Base-by-base conservation (phyloP, 2,329 filamentous ascomycete genomes). In the Exserohilum rostratum region DNA sequence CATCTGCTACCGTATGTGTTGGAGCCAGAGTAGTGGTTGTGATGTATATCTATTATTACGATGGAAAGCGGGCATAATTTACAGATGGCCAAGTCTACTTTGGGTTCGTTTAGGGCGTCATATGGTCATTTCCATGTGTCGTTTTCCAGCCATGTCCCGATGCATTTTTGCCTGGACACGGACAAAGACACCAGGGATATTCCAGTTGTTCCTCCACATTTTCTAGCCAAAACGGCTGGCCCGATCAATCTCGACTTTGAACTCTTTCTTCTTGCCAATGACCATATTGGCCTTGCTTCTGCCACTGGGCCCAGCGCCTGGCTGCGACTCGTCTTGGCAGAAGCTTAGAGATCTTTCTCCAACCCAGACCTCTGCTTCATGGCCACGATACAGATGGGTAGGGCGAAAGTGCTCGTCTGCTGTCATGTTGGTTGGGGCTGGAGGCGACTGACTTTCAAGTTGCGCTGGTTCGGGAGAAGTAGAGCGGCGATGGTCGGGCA, bases 211-310 rank as follows among this genome's bases (percentile, higher is more conserved):
- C 37, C 37, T n/a, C n/a, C n/a, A 44, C 2, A 45, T 3, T 22
- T 15, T 20, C 49, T 46, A 60, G 22, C 35, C 38, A 22, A 53
- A 34, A 34, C 49, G 57, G 50, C 61, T 67, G 13, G 57, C 67
- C 3, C 59, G 53, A 53, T 67, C 67, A 10, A 60, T 58, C 46
- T 73, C 68, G 5, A 73, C 60, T 45, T 57, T 68, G 31, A 73
- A 60, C 9, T 69, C 68, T n/a, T 66, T 69, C 47, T 62, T 66
- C 49, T 72, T 72, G 17, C 58, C 65, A 34, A 73, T 71, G 13
- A 71, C 64, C 50, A 70, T 33, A 20, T 57, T 57, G 49, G 67
- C 31, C 61, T 61, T 5, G 56, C 58, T 40, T 40, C 17, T 33
- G 12, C 31, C 38, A 22, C 39, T 34, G 11, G 30, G 12, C 15